phyloP scores from a whole-genome alignment of 1,284 basidiomycete species.

The Ganoderma lingzhi region DNA sequence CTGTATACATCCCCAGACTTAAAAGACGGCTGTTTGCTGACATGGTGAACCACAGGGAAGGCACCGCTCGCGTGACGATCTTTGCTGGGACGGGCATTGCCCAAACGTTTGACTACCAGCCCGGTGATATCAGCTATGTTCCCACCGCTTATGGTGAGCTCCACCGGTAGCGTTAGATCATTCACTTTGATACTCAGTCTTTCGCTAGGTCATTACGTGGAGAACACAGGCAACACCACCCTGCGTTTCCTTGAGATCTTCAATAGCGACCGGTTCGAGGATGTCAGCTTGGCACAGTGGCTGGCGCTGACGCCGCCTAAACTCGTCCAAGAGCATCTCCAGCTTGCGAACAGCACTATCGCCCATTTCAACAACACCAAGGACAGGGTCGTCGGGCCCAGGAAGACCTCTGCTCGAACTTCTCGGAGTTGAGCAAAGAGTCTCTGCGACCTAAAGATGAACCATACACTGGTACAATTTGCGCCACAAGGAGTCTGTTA shows the following conservation, averaged over 20 bases:
- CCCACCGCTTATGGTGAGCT: conserved; percentile 58
- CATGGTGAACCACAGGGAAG: conserved; percentile 48
- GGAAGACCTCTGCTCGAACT: not conserved
- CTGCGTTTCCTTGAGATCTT: conserved; percentile 72
- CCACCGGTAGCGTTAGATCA: too few relatives aligned
- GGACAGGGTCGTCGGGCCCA: conserved; percentile 50
- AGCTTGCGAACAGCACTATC: conserved; percentile 58
- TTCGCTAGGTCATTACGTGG: conserved; percentile 65
- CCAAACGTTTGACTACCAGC: conserved; percentile 71
- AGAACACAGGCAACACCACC: conserved; percentile 73
- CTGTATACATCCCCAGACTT: conserved; percentile 24
- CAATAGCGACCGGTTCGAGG: conserved; percentile 63
- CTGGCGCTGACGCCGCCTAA: conserved; percentile 67
- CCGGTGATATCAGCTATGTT: conserved; percentile 72
- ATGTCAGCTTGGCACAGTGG: conserved; percentile 72
- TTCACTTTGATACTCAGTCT: not conserved
- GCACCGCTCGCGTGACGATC: conserved; percentile 65
- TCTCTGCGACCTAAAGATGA: not conserved
- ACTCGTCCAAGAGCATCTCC: conserved; percentile 66
- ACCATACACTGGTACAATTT: not conserved
- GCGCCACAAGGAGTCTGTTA: not conserved
- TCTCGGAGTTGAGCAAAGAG: not conserved
- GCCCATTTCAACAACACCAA: conserved; percentile 59
- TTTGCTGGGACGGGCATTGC: conserved; percentile 70
- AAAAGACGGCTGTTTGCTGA: not conserved